Evolutionary conservation across 139 green algal genomes (phyloP), one percentile per base, ranked within the genome.

Genomic region (Picochlorum sp.): DNA sequence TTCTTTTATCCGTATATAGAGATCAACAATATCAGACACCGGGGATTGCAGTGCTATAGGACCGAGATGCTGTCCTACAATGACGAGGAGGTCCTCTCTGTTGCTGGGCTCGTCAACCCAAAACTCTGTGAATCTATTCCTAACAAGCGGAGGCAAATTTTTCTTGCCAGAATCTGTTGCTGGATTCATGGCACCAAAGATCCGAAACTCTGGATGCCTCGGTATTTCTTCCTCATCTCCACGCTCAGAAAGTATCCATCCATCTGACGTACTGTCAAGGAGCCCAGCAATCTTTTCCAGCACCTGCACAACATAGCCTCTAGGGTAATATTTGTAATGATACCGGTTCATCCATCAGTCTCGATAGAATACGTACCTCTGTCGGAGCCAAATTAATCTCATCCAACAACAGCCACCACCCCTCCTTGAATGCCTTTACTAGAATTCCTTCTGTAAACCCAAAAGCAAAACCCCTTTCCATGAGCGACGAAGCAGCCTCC

Each of bases 111-210:
- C 94, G 4, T 78, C 68, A 34, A 95, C 85, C 77, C 85, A 98
- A 4, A 97, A 56, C 78, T 99, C 94, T 4, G 89, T 97, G 73
- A 99, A 97, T 49, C 89, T 84, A 51, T 87, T 88, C 37, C 87
- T 78, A 32, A 99, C 77, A 18, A 78, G 62, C 1, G 84, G 66
- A 7, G 93, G 89, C 50, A 99, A 83, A 61, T 98, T 89, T 15
- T 84, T 75, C 81, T 99, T 99, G 49, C 94, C 94, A 28, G 89
- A 84, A 68, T 95, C 94, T 5, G 94, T 99, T 15, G 92, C 91
- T 0, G 94, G 94, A 78, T 99, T 99, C 94, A 99, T 99, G 23
- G 86, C 86, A 0, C 84, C 91, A 62, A 99, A 88, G 4, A 99
- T 77, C 3, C 94, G 78, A 78, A 99, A 99, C 37, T 74, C 50